Evolutionary conservation across 2,329 filamentous ascomycete species (phyloP), one percentile per base, ranked within the genome.

Genomic region (Aureobasidium lini): DNA sequence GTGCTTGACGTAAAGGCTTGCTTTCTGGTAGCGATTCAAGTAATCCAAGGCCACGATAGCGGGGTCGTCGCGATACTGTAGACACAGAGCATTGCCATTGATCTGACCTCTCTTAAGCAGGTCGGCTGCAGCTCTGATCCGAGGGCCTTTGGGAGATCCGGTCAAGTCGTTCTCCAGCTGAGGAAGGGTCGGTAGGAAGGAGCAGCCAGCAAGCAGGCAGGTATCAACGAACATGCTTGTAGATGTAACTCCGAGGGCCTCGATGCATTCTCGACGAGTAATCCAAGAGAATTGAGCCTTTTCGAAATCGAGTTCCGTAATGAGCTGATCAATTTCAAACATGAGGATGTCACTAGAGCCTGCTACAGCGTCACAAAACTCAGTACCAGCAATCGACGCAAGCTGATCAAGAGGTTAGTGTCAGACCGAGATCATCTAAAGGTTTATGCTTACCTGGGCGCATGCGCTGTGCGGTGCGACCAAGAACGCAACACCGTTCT

Each of bases 401-500:
- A 62, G 57, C 48, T 60, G 39, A 9, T 61, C 18, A 13, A 11
- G 43, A 42, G 1, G 59, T 74, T 48, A 74, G 70, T 61, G 42
- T 13, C 6, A 16, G 31, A 23, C 40, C 15, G 9, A 8, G 16
- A 2, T 10, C 5, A 6, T 9, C 18, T 11, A 6, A 18, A 10
- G n/a, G 29, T 4, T 42, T 44, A 29, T 71, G 7, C 78, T 70
- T 74, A 93, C 89, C 84, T 95, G 90, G 61, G 90, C 89, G 67
- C 88, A 87, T 39, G 92, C 90, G 72, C 88, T 91, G 77, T 90
- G 95, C 1, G 93, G 93, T 11, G 93, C 87, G 46, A 95, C 88
- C 49, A 90, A 78, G 69, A 91, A 95, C 62, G 89, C 82, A 60
- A 95, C 77, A 1, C 81, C 80, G 63, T 86, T 82, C 64, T 85